phyloP scores from a whole-genome alignment of 1,139 yeast species.

The Debaryomyces sp. region DNA sequence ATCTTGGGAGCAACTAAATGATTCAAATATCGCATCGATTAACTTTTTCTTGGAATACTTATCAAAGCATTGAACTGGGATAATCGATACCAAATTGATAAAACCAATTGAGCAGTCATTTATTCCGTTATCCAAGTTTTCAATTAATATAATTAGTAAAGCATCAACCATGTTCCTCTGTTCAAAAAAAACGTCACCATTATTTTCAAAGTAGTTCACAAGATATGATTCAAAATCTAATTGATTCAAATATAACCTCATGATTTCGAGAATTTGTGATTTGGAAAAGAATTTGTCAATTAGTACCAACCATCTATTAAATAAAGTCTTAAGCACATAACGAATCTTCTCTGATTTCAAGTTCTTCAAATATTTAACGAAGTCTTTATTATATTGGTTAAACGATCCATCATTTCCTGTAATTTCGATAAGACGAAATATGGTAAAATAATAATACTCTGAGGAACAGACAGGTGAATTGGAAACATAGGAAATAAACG shows the following conservation, averaged over 20 bases:
- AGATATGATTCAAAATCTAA: slow-evolving; percentile 13
- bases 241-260: slow-evolving; percentile 15
- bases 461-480: neutral
- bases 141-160: slow-evolving; percentile 25
- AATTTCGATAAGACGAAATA: slow-evolving; percentile 54
- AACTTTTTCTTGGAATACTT: slow-evolving; percentile 41
- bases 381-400: slow-evolving; percentile 17
- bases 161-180: slow-evolving; percentile 33
- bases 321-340: slow-evolving; percentile 16
- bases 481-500: neutral
- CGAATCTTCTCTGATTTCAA: slow-evolving; percentile 19
- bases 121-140: slow-evolving; percentile 1
- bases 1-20: slow-evolving; percentile 6
- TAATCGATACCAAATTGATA: slow-evolving; percentile 17
- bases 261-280: slow-evolving; percentile 16
- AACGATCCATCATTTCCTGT: slow-evolving; percentile 24
- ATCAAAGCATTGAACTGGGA: slow-evolving; percentile 56
- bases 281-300: slow-evolving; percentile 38
- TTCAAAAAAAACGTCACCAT: slow-evolving; percentile 42
- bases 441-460: slow-evolving; percentile 36
- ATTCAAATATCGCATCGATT: slow-evolving; percentile 33
- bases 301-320: slow-evolving; percentile 61
- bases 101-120: slow-evolving; percentile 3
- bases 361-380: slow-evolving; percentile 27
- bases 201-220: slow-evolving; percentile 20